Base-by-base conservation (phyloP, 768 basidiomycete species). In the Panaeolus cyanescens region DNA sequence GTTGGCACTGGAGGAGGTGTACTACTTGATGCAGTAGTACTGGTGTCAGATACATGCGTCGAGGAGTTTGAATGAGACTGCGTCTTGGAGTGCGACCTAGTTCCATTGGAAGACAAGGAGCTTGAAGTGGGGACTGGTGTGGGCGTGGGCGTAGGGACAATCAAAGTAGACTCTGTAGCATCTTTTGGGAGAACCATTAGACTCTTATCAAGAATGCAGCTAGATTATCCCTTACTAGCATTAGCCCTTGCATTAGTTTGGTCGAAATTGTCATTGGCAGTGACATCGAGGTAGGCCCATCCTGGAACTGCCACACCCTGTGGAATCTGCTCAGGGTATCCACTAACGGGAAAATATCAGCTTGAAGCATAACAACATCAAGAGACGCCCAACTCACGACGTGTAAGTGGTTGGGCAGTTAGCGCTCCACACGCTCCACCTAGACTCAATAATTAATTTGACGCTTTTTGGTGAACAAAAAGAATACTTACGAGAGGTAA, bases 211-310 rank as follows among this genome's bases (percentile, higher is more conserved):
- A 17, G 25, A 25, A 4, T 4, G 10, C 32, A 34, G 32, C 13
- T 30, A 19, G 42, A 36, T 12, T 55, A 64, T 75, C 19, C 2
- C 15, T 63, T 64, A 78, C 78, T 79, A 15, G 73, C 69, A 55
- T 71, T 72, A 8, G 68, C 56, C 59, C 74, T 73, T 28, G 83
- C 83, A n/a, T 68, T 62, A 1, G 75, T 69, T 42, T 70, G 70
- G 55, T 83, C 76, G 65, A 84, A 85, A 20, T 50, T 62, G 55
- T 78, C 72, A 42, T 65, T 70, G n/a, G 66, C 58, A 79, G 83
- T 70, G 20, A 88, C 81, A 59, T 86, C 80, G 32, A 83, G 72
- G 62, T 82, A 90, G 12, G 87, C 87, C 88, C 88, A 90, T 10
- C 79, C 80, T 8, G 87, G 88, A 19, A 89, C 77, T 10, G 75